A percentile compares a stretch with the other conserved stretches of the same genome.
phyloP scores from a whole-genome alignment of 768 basidiomycete genomes.

The Panellus pusillus region DNA sequence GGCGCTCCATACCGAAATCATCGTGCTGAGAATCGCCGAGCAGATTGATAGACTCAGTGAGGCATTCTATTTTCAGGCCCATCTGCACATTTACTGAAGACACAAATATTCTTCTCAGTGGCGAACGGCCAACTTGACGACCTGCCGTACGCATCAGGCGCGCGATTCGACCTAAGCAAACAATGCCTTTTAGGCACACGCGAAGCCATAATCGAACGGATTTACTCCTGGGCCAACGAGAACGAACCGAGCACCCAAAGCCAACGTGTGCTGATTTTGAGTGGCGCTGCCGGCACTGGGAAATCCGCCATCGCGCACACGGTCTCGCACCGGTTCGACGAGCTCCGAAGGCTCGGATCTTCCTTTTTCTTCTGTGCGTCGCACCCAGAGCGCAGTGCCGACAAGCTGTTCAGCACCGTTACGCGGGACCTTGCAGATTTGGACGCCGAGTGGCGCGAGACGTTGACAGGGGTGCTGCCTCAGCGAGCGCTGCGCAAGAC shows the following conservation, averaged over 20 bases:
- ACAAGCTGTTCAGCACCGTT: slow-evolving; percentile 9
- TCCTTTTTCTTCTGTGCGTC: slow-evolving; percentile 6
- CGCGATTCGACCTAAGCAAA: slow-evolving; percentile 7
- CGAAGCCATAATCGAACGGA: slow-evolving; percentile 1
- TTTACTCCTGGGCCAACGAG: slow-evolving; percentile 7
- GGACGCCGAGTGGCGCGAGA: slow-evolving; percentile 2
- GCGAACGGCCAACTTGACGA: slow-evolving; percentile 1
- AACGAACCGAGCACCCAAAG: background rate
- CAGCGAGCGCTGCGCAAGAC: slow-evolving; percentile 2
- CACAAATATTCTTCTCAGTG: background rate
- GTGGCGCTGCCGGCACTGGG: slow-evolving; percentile 1
- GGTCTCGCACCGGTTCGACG: slow-evolving; percentile 2
- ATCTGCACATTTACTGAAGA: background rate
- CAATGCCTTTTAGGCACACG: slow-evolving; percentile 11
- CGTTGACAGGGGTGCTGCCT: background rate
- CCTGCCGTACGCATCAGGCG: slow-evolving; percentile 1
- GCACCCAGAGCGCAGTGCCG: background rate
- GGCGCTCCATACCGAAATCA: slow-evolving; percentile 16
- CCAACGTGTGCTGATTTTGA: slow-evolving; percentile 1
- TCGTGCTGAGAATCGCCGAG: slow-evolving; percentile 17
- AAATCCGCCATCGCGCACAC: slow-evolving; percentile 13
- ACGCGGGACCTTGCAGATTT: slow-evolving; percentile 13
- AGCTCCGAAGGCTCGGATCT: slow-evolving; percentile 6
- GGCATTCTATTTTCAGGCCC: background rate
- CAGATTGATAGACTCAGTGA: slow-evolving; percentile 10